Conservation (phyloP, 768 basidiomycete species). For the Suillus subluteus region DNA sequence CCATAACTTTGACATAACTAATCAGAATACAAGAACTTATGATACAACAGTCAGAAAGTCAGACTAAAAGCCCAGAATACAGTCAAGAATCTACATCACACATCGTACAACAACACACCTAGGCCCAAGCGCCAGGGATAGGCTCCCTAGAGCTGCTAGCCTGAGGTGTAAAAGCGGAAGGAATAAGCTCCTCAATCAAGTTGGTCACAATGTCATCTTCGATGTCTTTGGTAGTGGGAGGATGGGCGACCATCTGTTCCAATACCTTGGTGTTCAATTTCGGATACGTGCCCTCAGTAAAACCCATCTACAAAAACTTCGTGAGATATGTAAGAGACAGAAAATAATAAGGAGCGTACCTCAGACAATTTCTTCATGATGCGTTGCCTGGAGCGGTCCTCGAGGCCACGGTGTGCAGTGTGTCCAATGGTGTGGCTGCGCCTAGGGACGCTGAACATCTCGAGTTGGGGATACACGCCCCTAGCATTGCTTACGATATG, state of each 20-base stretch:
- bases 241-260: slow-evolving; percentile 47
- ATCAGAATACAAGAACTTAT: slow-evolving; percentile 2
- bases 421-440: slow-evolving; percentile 38
- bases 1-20: slow-evolving; percentile 2
- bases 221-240: slow-evolving; percentile 49
- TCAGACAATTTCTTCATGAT: slow-evolving; percentile 65
- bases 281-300: slow-evolving; percentile 60
- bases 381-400: slow-evolving; percentile 40
- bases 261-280: slow-evolving; percentile 53
- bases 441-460: slow-evolving; percentile 62
- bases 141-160: slow-evolving; percentile 36
- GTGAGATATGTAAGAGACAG: slow-evolving; percentile 14
- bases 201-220: slow-evolving; percentile 72
- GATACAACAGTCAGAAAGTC: slow-evolving; percentile 9
- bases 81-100: neutral
- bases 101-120: neutral
- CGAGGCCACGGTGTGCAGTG: slow-evolving; percentile 23
- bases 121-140: slow-evolving; percentile 53
- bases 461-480: slow-evolving; percentile 61
- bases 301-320: slow-evolving; percentile 63
- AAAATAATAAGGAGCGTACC: slow-evolving; percentile 43
- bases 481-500: slow-evolving; percentile 67
- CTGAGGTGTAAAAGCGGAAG: slow-evolving; percentile 41
- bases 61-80: neutral
- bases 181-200: slow-evolving; percentile 60